Percentiles rank a stretch among this genome's conserved stretches.
Evolutionary conservation across 345 rosid species (phyloP).

Genomic region (Tarenaya hassleriana): DNA sequence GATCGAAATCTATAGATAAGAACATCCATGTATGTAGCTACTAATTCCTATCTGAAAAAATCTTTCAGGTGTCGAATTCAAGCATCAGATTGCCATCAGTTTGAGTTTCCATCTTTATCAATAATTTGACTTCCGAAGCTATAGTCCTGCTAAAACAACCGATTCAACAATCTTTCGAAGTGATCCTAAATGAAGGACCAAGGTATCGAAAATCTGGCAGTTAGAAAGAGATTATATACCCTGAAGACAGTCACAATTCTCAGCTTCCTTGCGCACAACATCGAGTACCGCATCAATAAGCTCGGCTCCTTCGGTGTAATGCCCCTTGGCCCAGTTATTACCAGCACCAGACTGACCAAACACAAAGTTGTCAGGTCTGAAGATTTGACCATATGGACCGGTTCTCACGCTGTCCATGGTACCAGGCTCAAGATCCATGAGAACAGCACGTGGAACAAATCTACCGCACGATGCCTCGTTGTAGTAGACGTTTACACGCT

Average conservation of each 20-base stretch:
- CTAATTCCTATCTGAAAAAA: too few species aligned
- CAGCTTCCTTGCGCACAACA: conserved; percentile 1
- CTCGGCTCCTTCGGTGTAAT: conserved; percentile 1
- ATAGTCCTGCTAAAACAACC: too few species aligned
- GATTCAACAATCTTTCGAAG: too few species aligned
- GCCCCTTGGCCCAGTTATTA: conserved; percentile 1
- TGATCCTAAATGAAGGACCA: too few species aligned
- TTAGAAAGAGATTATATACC: background rate
- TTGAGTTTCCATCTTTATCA: too few species aligned
- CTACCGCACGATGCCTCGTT: conserved; percentile 25
- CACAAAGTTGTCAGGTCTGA: conserved; percentile 2
- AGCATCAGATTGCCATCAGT: too few species aligned
- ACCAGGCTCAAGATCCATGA: conserved; percentile 3
- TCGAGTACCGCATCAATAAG: background rate
- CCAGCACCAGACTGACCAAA: background rate
- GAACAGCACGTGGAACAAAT: background rate
- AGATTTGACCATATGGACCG: background rate
- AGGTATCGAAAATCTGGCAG: background rate
- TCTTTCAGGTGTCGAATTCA: too few species aligned
- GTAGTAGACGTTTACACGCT: conserved; percentile 51
- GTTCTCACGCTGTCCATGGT: conserved; percentile 2
- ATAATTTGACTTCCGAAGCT: too few species aligned
- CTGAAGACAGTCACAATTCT: background rate
- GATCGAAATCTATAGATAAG: too few species aligned
- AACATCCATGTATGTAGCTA: too few species aligned